phyloP scores from a whole-genome alignment of 305 asterid species.

The Fraxinus platypoda region DNA sequence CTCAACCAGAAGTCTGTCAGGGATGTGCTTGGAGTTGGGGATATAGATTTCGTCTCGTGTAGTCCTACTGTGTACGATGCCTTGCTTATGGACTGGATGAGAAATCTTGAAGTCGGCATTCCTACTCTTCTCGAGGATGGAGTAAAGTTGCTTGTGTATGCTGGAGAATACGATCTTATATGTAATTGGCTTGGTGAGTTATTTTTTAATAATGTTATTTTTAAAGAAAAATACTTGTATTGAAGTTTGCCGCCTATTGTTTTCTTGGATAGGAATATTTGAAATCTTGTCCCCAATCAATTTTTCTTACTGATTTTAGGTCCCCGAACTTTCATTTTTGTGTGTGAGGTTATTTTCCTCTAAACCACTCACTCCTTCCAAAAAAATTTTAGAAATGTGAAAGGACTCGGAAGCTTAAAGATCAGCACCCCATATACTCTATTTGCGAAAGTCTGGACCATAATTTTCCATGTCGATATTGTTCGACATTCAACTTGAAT shows the following conservation, averaged over 20 bases:
- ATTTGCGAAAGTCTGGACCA: background rate
- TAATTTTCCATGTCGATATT: background rate
- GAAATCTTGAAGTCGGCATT: conserved; percentile 89
- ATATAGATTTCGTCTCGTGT: conserved; percentile 86
- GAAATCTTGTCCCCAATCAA: background rate
- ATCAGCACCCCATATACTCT: background rate
- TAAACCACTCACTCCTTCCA: background rate
- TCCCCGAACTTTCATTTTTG: background rate
- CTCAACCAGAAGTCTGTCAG: conserved; percentile 70
- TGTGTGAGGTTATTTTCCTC: background rate
- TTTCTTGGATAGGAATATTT: background rate
- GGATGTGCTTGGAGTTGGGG: conserved; percentile 79
- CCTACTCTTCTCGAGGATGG: conserved; percentile 92
- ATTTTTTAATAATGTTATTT: background rate
- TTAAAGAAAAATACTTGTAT: background rate
- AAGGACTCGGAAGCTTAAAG: background rate
- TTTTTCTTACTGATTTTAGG: background rate
- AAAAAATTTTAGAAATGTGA: background rate
- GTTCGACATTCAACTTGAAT: background rate
- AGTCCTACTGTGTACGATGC: conserved; percentile 82
- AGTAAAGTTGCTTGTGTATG: conserved; percentile 75
- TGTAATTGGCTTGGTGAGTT: conserved; percentile 97
- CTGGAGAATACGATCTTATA: conserved; percentile 95
- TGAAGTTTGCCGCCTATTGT: background rate
- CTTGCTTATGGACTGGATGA: conserved; percentile 96